A percentile compares a stretch with the other conserved stretches of the same genome.
Evolutionary conservation across 2,329 filamentous ascomycete genomes (phyloP).

Genomic region (Penicillium italicum): DNA sequence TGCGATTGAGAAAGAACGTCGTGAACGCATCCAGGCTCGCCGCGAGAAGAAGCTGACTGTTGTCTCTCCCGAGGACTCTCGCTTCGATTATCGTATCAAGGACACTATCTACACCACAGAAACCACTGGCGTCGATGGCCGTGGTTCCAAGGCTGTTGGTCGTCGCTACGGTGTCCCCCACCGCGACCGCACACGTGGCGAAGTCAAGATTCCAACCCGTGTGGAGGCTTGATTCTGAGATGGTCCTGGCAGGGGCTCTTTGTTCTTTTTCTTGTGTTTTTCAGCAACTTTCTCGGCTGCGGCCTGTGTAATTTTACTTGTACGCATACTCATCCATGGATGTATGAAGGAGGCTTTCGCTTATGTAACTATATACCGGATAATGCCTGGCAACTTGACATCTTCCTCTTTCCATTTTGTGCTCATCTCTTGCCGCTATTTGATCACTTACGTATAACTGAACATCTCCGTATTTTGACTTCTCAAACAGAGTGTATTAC

Average conservation of each 20-base stretch:
- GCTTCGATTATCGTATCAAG: slow-evolving; percentile 60
- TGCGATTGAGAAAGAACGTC: slow-evolving; percentile 40
- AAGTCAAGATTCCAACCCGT: slow-evolving; percentile 60
- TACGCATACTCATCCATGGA: slow-evolving; percentile 19
- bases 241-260: neutral
- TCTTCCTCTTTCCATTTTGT: neutral
- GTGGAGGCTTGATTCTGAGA: slow-evolving; percentile 46
- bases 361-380: slow-evolving; percentile 23
- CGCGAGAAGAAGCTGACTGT: slow-evolving; percentile 45
- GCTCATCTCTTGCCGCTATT: neutral
- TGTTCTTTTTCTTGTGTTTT: neutral
- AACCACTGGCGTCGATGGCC: slow-evolving; percentile 53
- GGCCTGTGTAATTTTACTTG: slow-evolving; percentile 20
- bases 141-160: slow-evolving; percentile 52
- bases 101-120: slow-evolving; percentile 54
- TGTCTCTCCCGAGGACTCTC: slow-evolving; percentile 45
- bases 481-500: too few species aligned
- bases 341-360: slow-evolving; percentile 17
- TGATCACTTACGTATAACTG: neutral
- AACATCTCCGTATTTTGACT: neutral
- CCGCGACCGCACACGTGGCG: slow-evolving; percentile 60
- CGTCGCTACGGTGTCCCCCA: slow-evolving; percentile 61
- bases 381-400: neutral
- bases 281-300: slow-evolving; percentile 5
- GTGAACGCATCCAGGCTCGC: slow-evolving; percentile 38